A percentile compares a stretch with the other conserved stretches of the same genome.
These are phyloP conservation scores for Candida maesae DNA, from an alignment of 805 yeast species.

Conservation along the genomic window DNA sequence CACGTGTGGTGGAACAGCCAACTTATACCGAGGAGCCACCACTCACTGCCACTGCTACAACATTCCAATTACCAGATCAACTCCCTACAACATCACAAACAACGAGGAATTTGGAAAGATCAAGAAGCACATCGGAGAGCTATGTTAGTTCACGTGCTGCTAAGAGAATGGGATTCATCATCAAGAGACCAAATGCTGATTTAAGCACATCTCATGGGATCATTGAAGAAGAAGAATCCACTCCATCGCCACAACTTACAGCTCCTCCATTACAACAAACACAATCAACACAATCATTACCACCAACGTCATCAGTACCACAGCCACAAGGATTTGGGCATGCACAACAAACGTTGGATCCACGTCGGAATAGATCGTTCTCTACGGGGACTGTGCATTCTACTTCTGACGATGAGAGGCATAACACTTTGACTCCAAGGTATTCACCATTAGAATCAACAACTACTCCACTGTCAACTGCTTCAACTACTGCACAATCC, in stretches of 20 bases:
- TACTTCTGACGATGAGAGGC: constrained; percentile 4
- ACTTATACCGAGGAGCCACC: constrained; percentile 1
- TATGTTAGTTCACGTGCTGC: constrained; percentile 60
- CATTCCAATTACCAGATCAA: constrained; percentile 8
- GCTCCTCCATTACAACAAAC: too few species aligned
- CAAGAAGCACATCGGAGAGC: constrained; percentile 38
- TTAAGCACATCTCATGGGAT: constrained; percentile 13
- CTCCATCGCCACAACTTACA: constrained; percentile 4
- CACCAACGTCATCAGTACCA: too few species aligned
- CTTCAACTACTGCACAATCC: background rate
- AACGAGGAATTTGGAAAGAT: constrained; percentile 21
- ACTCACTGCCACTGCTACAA: constrained; percentile 4
- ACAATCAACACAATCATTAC: background rate
- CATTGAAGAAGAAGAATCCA: constrained; percentile 27
- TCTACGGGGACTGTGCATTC: constrained; percentile 14
- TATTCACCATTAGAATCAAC: background rate
- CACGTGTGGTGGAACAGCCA: constrained; percentile 5
- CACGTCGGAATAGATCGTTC: constrained; percentile 23
- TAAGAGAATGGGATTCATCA: constrained; percentile 72
- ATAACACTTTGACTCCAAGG: background rate
- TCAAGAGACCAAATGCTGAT: constrained; percentile 35
- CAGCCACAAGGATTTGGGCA: too few species aligned
- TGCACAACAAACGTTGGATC: constrained; percentile 10
- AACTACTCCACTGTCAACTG: background rate
- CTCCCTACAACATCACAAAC: background rate